Evolutionary conservation across 768 basidiomycete species (phyloP), one percentile per base, ranked within the genome.

Genomic region (Podaxis rugospora): DNA sequence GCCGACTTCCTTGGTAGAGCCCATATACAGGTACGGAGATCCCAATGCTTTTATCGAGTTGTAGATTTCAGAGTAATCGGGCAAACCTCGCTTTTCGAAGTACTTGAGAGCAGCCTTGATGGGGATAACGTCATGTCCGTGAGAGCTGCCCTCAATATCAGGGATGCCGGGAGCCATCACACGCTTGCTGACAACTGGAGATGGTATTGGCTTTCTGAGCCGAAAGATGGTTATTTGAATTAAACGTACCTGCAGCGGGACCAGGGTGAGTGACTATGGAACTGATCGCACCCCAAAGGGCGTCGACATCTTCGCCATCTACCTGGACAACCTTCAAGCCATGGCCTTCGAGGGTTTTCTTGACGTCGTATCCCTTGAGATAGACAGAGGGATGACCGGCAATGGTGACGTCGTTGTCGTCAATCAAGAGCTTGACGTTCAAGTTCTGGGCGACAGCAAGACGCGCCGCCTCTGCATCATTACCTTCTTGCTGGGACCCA

Each of bases 331-430:
- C 90, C 72, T 88, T 89, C 66, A 95, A 77, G 1, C 93, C 92
- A 63, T 94, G 92, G 4, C 93, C 93, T 59, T 82, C 78, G 14
- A 94, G 82, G 0, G 92, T 93, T 76, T 86, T 84, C 23, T 73
- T 68, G 36, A 93, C 68, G 55, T 86, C 80, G 74, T 85, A 95
- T 23, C 92, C 92, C 69, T 86, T 86, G 66, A 93, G 83, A 70
- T 94, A 94, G 52, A 93, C 73, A 13, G 91, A 93, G 3, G 93
- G 93, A 68, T 94, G 92, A 0, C 93, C 93, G n/a, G 92, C 86
- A 62, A 94, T 95, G 6, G 92, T 94, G 65, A 94, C 92, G 70
- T 95, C 88, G 74, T 95, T 94, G 74, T 93, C 91, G 66, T 95
- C 93, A 64, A 95, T 87, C 71, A 94, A 73, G 59, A 94, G 77